phyloP scores from a whole-genome alignment of 2,329 filamentous ascomycete genomes.

The Fusarium torulosum region DNA sequence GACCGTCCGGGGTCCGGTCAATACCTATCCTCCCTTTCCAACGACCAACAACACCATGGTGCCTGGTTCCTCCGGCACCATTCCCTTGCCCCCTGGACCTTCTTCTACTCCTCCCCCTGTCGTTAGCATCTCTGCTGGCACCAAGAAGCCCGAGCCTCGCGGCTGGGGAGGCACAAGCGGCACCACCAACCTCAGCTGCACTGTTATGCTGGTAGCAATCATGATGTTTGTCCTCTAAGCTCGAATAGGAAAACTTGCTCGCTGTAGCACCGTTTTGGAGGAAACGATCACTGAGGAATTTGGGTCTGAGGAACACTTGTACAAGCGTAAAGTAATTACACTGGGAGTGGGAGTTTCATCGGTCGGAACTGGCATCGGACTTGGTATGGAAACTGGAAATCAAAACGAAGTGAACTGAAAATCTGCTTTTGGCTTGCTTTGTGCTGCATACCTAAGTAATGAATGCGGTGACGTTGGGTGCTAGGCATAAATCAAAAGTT shows the following conservation, averaged over 20 bases:
- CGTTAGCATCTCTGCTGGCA: conserved; percentile 50
- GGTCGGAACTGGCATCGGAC: conserved; percentile 28
- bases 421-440: conserved; percentile 42
- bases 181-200: conserved; percentile 52
- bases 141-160: conserved; percentile 51
- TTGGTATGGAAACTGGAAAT: conserved; percentile 46
- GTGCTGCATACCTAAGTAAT: conserved; percentile 45
- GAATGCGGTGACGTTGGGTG: conserved; percentile 38
- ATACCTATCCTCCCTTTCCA: conserved; percentile 48
- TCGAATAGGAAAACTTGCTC: not conserved
- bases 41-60: conserved; percentile 49
- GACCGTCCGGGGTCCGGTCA: conserved; percentile 50
- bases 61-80: conserved; percentile 45
- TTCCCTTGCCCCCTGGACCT: conserved; percentile 39
- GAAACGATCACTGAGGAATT: not conserved
- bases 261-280: not conserved
- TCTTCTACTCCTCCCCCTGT: conserved; percentile 50
- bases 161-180: conserved; percentile 49
- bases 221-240: conserved; percentile 53
- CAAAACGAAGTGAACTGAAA: conserved; percentile 30
- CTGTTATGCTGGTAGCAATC: conserved; percentile 54
- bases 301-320: conserved; percentile 8
- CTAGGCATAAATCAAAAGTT: conserved; percentile 40
- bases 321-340: conserved; percentile 18
- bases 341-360: conserved; percentile 36